phyloP scores from a whole-genome alignment of 148 eudicot species.

The Fagopyrum esculentum region DNA sequence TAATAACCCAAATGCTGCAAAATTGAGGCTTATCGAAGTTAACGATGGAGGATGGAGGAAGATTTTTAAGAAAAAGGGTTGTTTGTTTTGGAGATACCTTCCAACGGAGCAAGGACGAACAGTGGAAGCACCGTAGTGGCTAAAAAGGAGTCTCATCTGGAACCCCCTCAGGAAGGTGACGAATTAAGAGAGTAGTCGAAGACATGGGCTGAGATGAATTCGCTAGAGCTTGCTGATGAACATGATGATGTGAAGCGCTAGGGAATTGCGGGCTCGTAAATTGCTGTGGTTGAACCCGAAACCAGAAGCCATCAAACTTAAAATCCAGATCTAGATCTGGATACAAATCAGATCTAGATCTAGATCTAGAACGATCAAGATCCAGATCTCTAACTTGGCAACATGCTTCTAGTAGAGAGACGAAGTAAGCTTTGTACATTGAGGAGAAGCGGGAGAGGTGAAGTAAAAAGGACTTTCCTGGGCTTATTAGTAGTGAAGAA shows the following conservation, averaged over 20 bases:
- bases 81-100: slow-evolving; percentile 23
- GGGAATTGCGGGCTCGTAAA: slow-evolving; percentile 5
- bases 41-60: too few species aligned
- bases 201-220: slow-evolving; percentile 18
- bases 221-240: slow-evolving; percentile 1
- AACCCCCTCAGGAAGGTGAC: slow-evolving; percentile 81
- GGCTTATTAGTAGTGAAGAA: too few species aligned
- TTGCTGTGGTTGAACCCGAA: slow-evolving; percentile 1
- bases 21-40: neutral
- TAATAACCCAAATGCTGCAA: neutral
- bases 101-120: slow-evolving; percentile 59
- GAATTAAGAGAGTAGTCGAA: slow-evolving; percentile 55
- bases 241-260: slow-evolving; percentile 5
- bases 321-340: neutral
- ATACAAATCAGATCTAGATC: too few species aligned
- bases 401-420: too few species aligned
- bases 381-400: too few species aligned
- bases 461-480: too few species aligned
- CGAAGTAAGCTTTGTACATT: too few species aligned
- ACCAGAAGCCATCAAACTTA: neutral
- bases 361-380: too few species aligned
- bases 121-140: slow-evolving; percentile 66
- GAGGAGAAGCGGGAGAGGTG: too few species aligned
- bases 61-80: too few species aligned
- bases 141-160: slow-evolving; percentile 68